Conservation (phyloP, 306 rosid genomes). For the Vicia villosa region DNA sequence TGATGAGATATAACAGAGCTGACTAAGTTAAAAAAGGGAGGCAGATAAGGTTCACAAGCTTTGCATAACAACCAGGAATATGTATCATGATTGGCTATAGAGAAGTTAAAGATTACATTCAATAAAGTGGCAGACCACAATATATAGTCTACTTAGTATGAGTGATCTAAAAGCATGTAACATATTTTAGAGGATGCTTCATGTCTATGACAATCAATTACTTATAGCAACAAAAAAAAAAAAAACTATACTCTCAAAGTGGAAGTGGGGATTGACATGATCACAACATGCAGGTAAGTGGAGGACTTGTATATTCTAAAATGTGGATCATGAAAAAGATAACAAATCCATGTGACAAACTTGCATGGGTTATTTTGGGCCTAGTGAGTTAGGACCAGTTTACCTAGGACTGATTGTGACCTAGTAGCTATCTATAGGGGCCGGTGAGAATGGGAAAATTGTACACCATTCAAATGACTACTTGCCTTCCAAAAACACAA, state of each 20-base stretch:
- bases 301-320: too few species aligned
- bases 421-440: background rate
- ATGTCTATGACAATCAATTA: slow-evolving; percentile 17
- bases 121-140: slow-evolving; percentile 35
- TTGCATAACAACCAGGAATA: slow-evolving; percentile 34
- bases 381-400: background rate
- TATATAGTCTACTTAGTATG: background rate
- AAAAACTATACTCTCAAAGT: background rate
- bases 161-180: too few species aligned
- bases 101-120: slow-evolving; percentile 35
- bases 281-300: background rate
- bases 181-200: background rate
- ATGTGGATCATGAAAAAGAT: background rate
- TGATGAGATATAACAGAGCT: slow-evolving; percentile 12
- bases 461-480: background rate
- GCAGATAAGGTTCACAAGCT: slow-evolving; percentile 20
- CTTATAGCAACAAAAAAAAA: slow-evolving; percentile 11
- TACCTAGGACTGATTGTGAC: background rate
- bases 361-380: background rate
- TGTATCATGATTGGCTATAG: slow-evolving; percentile 31
- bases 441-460: background rate
- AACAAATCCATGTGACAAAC: background rate
- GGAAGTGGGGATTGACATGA: background rate
- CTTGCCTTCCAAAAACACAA: background rate
- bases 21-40: slow-evolving; percentile 18